Percentiles rank a stretch among this genome's conserved stretches.
These are phyloP conservation scores for Botrytis pseudocinerea DNA, from an alignment of 2,329 filamentous ascomycete species.

Conservation along the genomic window DNA sequence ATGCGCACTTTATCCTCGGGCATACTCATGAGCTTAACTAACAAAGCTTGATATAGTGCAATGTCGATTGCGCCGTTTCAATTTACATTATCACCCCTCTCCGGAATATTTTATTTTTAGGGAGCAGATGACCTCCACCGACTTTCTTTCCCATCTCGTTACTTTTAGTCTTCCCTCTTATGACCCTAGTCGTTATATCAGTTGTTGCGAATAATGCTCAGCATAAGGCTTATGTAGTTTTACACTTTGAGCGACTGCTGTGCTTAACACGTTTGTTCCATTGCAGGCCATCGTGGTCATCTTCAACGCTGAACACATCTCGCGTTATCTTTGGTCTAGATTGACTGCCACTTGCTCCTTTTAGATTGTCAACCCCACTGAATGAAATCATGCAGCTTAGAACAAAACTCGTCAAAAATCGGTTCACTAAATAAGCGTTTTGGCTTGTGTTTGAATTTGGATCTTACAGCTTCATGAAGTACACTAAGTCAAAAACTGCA, in stretches of 20 bases:
- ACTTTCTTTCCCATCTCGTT: background rate
- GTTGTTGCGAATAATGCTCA: background rate
- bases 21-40: background rate
- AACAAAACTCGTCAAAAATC: background rate
- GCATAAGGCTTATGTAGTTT: background rate
- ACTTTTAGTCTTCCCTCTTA: background rate
- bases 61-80: background rate
- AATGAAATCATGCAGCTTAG: background rate
- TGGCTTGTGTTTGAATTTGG: background rate
- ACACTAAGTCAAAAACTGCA: background rate
- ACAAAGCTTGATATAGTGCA: background rate
- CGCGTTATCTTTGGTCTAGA: slow-evolving; percentile 4
- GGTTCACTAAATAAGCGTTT: background rate
- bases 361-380: too few relatives aligned
- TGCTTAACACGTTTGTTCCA: background rate
- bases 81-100: background rate
- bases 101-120: background rate
- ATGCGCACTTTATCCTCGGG: background rate
- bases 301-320: background rate
- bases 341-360: background rate
- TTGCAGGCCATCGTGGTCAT: background rate
- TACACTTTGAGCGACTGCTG: background rate
- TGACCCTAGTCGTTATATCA: background rate
- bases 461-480: background rate
- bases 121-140: background rate